Base-by-base conservation (phyloP, 2,329 filamentous ascomycete species). In the Stemphylium beticola region DNA sequence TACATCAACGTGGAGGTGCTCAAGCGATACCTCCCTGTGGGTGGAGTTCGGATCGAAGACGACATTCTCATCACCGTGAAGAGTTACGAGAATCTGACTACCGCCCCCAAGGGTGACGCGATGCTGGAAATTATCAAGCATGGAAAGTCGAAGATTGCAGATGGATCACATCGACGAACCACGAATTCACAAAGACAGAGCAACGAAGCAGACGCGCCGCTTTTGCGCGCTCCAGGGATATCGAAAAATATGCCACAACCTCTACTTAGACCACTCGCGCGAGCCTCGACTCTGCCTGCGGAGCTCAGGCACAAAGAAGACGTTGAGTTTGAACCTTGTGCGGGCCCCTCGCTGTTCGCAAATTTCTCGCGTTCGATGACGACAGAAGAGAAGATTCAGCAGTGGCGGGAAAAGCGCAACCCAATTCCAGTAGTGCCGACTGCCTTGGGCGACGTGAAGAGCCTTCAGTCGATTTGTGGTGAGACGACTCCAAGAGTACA, bases 1-100 rank as follows among this genome's bases (percentile, higher is more conserved):
- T 96, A 87, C 69, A 96, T 97, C 66, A 86, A 96, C 69, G 78
- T 81, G 36, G 77, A 81, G 17, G 89, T 93, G 1, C 76, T 97
- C 34, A 83, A 91, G 11, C 85, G 84, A 64, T 97, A 95, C 76
- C 93, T 92, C 87, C 85, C 88, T 48, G 92, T 92, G 1, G 90
- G 90, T 10, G 90, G 89, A 62, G 87, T 92, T 11, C 82, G 87
- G 78, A 85, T 87, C 58, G 86, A 89, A 78, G 87, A 90, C 68
- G 89, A 93, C 68, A 82, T 93, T 26, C 77, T 92, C 22, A 86
- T 93, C 57, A 92, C 89, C 0, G 80, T 84, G 44, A 79, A 80
- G 18, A 89, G 90, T 5, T 85, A 83, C 57, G 85, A 90, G 68
- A 93, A 93, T 71, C 71, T 93, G 61, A 93, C 90, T 0, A 86